Evolutionary conservation across 1,139 yeast species (phyloP), one percentile per base, ranked within the genome.

Genomic region (Oligophagozyma castellii): DNA sequence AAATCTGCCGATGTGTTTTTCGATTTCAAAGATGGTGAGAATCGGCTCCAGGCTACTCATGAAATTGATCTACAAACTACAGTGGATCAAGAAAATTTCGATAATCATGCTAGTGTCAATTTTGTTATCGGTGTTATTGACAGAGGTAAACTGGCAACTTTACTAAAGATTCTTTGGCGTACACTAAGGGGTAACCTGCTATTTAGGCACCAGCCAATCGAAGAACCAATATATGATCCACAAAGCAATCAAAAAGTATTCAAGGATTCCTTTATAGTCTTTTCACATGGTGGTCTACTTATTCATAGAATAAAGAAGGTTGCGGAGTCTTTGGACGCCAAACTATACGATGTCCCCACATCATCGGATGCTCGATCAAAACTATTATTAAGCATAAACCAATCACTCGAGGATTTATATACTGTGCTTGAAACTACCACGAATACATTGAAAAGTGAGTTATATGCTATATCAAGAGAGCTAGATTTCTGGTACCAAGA

Each of bases 161-260:
- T 89, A 42, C 93, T 84, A 51, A 80, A 83, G 44, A 83, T 92
- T 31, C 63, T 92, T 39, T 89, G 96, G 96, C 70, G 98, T 57
- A 74, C 75, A 2, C 65, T 89, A 43, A 73, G 95, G 55, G 95
- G 98, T 51, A 86, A 86, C 53, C 61, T 89, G 46, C 79, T 67
- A 52, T 73, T 83, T 55, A 73, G 71, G 42, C 71, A 74, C 40
- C 68, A 72, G 34, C 84, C 78, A 39, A 64, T 84, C 37, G 59
- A 64, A 3, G 77, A 74, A 42, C 67, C 73, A 14, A 56, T 70
- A 27, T 59, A 63, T 30, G 75, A 72, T 34, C 56, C 64, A 14
- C 61, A 62, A 32, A 51, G 67, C 10, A 61, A 67, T 32, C 65
- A 63, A 29, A 52, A 56, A 18, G 61, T 70, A n/a, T 63, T 59